These are phyloP conservation scores for Pseudocercospora fuligena DNA, from an alignment of 2,329 filamentous ascomycete genomes.

Conservation along the genomic window DNA sequence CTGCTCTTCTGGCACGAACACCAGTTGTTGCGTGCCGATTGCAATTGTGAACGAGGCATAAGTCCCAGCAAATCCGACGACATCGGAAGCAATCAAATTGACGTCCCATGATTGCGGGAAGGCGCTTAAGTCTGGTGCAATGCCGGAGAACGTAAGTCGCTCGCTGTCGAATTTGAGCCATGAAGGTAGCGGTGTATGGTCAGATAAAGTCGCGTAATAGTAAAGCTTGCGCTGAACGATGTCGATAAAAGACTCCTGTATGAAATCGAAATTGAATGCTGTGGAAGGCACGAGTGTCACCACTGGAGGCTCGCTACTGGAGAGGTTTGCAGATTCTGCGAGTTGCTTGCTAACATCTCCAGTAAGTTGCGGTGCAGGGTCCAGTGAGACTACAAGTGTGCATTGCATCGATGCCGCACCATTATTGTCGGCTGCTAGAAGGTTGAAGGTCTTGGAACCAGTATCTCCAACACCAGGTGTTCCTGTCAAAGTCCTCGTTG, in stretches of 20 bases:
- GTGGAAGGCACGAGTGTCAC: constrained; percentile 49
- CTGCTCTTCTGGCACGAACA: constrained; percentile 63
- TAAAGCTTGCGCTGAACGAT: constrained; percentile 55
- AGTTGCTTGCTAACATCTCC: constrained; percentile 65
- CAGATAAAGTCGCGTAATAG: constrained; percentile 76
- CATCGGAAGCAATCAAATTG: constrained; percentile 76
- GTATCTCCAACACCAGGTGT: constrained; percentile 65
- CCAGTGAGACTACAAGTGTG: constrained; percentile 71
- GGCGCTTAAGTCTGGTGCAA: constrained; percentile 67
- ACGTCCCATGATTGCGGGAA: constrained; percentile 75
- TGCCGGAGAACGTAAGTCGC: constrained; percentile 71
- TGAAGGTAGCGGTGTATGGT: constrained; percentile 82
- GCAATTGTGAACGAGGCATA: constrained; percentile 71
- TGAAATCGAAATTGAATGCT: constrained; percentile 50
- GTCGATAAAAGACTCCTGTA: constrained; percentile 63
- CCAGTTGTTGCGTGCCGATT: constrained; percentile 72
- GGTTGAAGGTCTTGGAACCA: constrained; percentile 64
- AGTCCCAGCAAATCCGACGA: constrained; percentile 74
- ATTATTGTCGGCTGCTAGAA: constrained; percentile 71
- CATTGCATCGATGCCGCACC: constrained; percentile 69
- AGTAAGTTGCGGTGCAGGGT: constrained; percentile 58
- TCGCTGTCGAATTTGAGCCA: constrained; percentile 77
- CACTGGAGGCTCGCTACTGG: constrained; percentile 61
- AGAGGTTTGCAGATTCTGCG: constrained; percentile 57
- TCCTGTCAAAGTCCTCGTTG: constrained; percentile 69